Base-by-base conservation (phyloP, 805 yeast genomes). In the Wickerhamomyces subpelliculosus region DNA sequence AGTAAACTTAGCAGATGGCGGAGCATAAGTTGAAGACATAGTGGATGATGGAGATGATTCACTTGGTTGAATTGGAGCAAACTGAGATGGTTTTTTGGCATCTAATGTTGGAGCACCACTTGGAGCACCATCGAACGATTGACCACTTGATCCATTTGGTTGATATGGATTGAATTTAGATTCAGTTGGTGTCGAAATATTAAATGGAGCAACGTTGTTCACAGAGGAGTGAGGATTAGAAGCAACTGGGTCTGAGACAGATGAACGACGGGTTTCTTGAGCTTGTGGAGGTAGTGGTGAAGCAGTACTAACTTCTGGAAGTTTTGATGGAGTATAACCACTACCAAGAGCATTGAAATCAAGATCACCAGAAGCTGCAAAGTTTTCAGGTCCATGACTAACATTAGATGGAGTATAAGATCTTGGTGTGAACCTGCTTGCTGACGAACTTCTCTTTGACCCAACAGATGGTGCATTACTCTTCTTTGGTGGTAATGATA, bases 1-100 rank as follows among this genome's bases (percentile, higher is more conserved):
- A 5, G 47, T 51, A 37, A 49, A 44, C 16, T 39, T 48, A 11
- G 52, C 45, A 13, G 60, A 53, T 20, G 62, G 60, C 11, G 54
- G 52, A 4, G 46, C 51, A 35, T 43, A 42, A 12, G 40, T 29
- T 16, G 39, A 43, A 20, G 50, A 41, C 3, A 41, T 39, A 3
- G 49, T 40, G 4, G 34, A 22, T n/a, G 19, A 7, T 13, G 21
- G 26, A 21, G 24, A 11, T 14, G 18, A 14, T 5, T 23, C 35
- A 17, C 20, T 34, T 33, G 11, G 37, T 30, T 8, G 48, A 28
- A 25, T 40, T 28, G 45, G 41, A 13, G 23, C 34, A 38, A 46
- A 46, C 24, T 22, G 34, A 14, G 26, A 37, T 24, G 17, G 17
- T n/a, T 23, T 18, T 16, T 23, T 4, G 31, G 32, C 12, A 34